Percentiles rank a stretch among this genome's conserved stretches.
Conservation (phyloP, 805 yeast genomes). For the Hanseniaspora hatyaiensis region DNA sequence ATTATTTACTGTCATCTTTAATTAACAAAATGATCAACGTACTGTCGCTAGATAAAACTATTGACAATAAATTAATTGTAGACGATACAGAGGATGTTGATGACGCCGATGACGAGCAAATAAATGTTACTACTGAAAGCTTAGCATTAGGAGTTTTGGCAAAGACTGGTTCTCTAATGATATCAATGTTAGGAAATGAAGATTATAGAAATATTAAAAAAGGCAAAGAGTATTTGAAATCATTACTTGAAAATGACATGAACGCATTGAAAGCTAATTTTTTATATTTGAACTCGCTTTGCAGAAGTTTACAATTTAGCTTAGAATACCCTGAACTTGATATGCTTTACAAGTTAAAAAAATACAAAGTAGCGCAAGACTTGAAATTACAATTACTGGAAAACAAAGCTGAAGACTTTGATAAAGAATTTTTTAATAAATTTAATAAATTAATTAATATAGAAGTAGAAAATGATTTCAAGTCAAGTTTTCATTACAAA, state of each 20-base stretch:
- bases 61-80: neutral
- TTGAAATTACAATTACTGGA: neutral
- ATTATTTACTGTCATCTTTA: neutral
- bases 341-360: slow-evolving; percentile 16
- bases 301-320: too few relatives aligned
- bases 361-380: neutral
- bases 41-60: slow-evolving; percentile 10
- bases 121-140: slow-evolving; percentile 36
- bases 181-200: slow-evolving; percentile 25
- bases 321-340: too few relatives aligned
- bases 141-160: slow-evolving; percentile 53
- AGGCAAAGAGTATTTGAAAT: too few relatives aligned
- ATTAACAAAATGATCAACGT: slow-evolving; percentile 2
- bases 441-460: slow-evolving; percentile 4
- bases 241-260: too few relatives aligned
- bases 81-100: slow-evolving; percentile 21
- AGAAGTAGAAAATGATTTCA: neutral
- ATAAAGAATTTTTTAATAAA: neutral
- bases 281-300: too few relatives aligned
- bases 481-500: too few relatives aligned
- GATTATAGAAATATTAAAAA: too few relatives aligned
- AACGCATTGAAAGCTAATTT: too few relatives aligned
- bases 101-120: slow-evolving; percentile 19
- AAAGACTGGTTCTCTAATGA: slow-evolving; percentile 41
- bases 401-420: neutral